A percentile compares a stretch with the other conserved stretches of the same genome.
These are phyloP conservation scores for Silybum marianum DNA, from an alignment of 129 eudicot genomes.

Conservation along the genomic window DNA sequence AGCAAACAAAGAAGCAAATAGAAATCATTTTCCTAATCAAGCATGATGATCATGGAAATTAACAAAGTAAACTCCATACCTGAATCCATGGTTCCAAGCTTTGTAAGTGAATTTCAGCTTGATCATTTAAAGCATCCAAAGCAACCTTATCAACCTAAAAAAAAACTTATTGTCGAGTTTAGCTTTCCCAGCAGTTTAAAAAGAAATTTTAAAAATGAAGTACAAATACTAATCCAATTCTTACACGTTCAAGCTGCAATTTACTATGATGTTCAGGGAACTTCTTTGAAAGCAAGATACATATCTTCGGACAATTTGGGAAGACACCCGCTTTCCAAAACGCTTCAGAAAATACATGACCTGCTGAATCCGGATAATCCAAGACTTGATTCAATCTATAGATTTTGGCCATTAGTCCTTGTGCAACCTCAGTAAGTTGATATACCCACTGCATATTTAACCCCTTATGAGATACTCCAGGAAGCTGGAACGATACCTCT, in stretches of 20 bases:
- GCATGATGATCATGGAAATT: neutral
- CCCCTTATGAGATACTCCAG: conserved; percentile 68
- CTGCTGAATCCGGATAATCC: conserved; percentile 86
- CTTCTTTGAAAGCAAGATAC: conserved; percentile 74
- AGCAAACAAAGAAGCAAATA: conserved; percentile 20
- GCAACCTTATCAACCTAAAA: conserved; percentile 87
- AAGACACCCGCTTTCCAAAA: conserved; percentile 91
- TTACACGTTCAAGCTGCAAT: conserved; percentile 94
- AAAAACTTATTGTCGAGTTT: conserved; percentile 1
- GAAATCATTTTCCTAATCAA: too few species aligned
- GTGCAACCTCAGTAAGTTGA: conserved; percentile 89
- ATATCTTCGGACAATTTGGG: conserved; percentile 87
- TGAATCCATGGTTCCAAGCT: conserved; percentile 99
- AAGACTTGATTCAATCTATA: conserved; percentile 81
- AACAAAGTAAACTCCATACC: conserved; percentile 42
- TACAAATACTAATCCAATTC: conserved; percentile 25
- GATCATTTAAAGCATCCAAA: conserved; percentile 86
- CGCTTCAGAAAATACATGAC: conserved; percentile 76
- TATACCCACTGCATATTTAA: conserved; percentile 88
- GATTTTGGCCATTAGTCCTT: conserved; percentile 94
- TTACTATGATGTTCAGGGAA: conserved; percentile 97
- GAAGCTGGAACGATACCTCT: conserved; percentile 62
- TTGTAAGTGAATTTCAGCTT: conserved; percentile 85
- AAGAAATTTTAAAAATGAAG: neutral
- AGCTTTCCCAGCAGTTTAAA: neutral